These are phyloP conservation scores for Ophiognomonia clavigignenti-juglandacearum DNA, from an alignment of 2,329 filamentous ascomycete species.

Conservation along the genomic window DNA sequence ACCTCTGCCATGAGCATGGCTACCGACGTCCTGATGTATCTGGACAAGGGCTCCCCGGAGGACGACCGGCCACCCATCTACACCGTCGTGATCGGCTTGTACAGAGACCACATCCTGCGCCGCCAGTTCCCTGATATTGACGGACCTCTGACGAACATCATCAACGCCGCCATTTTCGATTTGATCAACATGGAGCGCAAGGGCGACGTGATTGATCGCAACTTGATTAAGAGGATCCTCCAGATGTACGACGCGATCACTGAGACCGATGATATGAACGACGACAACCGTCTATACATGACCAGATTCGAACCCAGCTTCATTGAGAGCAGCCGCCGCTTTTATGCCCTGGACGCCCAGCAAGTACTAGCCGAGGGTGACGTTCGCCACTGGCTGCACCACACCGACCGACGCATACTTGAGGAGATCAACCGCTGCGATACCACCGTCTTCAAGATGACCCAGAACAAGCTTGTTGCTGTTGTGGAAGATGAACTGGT, in stretches of 20 bases:
- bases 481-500: slow-evolving; percentile 84
- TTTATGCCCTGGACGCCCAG: slow-evolving; percentile 73
- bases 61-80: slow-evolving; percentile 67
- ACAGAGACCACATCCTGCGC: slow-evolving; percentile 78
- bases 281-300: slow-evolving; percentile 77
- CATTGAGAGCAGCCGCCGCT: slow-evolving; percentile 62
- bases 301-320: slow-evolving; percentile 79
- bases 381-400: slow-evolving; percentile 74
- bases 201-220: slow-evolving; percentile 82
- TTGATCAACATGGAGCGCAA: slow-evolving; percentile 90
- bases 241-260: slow-evolving; percentile 90
- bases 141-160: slow-evolving; percentile 60
- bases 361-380: slow-evolving; percentile 72
- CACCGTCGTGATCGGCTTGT: slow-evolving; percentile 77
- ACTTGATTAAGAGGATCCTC: slow-evolving; percentile 74
- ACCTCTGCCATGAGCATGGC: slow-evolving; percentile 94
- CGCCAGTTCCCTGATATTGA: slow-evolving; percentile 31
- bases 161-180: slow-evolving; percentile 80
- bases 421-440: slow-evolving; percentile 82
- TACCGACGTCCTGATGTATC: slow-evolving; percentile 94
- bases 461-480: slow-evolving; percentile 65
- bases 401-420: slow-evolving; percentile 66
- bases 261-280: slow-evolving; percentile 71
- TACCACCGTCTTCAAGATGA: slow-evolving; percentile 72
- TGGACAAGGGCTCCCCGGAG: slow-evolving; percentile 76